Evolutionary conservation across 352 stramenopile species (phyloP).

Genomic region (Phytophthora agathidicida): DNA sequence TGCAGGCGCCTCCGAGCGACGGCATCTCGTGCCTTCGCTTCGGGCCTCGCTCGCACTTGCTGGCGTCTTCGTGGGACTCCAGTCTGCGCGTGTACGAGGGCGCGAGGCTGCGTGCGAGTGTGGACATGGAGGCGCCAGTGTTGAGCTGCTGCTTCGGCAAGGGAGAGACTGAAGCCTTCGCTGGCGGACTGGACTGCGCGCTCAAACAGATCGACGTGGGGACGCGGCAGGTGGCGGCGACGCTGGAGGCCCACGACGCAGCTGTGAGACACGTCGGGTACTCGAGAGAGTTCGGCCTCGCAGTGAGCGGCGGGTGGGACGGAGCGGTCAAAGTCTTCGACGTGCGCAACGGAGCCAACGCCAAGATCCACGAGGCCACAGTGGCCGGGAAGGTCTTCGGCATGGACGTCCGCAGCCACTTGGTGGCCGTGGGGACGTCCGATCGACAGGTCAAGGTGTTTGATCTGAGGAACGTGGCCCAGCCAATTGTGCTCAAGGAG

Average conservation of each 20-base stretch:
- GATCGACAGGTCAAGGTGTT: slow-evolving; percentile 70
- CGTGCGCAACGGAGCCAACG: slow-evolving; percentile 59
- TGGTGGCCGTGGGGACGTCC: slow-evolving; percentile 67
- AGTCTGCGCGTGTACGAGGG: slow-evolving; percentile 74
- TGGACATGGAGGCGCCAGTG: slow-evolving; percentile 78
- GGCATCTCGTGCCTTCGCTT: slow-evolving; percentile 87
- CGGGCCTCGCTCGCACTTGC: slow-evolving; percentile 57
- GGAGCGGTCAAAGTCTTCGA: slow-evolving; percentile 69
- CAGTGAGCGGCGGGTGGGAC: slow-evolving; percentile 75
- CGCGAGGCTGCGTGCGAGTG: slow-evolving; percentile 48
- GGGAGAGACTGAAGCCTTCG: slow-evolving; percentile 69
- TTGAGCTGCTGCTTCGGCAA: slow-evolving; percentile 72
- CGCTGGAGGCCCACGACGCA: slow-evolving; percentile 52
- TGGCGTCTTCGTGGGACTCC: slow-evolving; percentile 84
- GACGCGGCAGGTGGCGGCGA: slow-evolving; percentile 39
- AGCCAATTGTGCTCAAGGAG: slow-evolving; percentile 71
- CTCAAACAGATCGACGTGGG: slow-evolving; percentile 64
- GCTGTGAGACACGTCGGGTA: slow-evolving; percentile 68
- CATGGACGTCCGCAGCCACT: slow-evolving; percentile 62
- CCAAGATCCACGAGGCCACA: slow-evolving; percentile 49
- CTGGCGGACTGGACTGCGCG: slow-evolving; percentile 71
- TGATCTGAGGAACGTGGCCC: slow-evolving; percentile 80
- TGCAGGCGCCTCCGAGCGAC: slow-evolving; percentile 80
- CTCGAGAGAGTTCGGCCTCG: slow-evolving; percentile 56
- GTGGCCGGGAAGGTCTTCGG: slow-evolving; percentile 71